Evolutionary conservation across 2,329 filamentous ascomycete genomes (phyloP), one percentile per base, ranked within the genome.

Genomic region (Sphaerulina musiva): DNA sequence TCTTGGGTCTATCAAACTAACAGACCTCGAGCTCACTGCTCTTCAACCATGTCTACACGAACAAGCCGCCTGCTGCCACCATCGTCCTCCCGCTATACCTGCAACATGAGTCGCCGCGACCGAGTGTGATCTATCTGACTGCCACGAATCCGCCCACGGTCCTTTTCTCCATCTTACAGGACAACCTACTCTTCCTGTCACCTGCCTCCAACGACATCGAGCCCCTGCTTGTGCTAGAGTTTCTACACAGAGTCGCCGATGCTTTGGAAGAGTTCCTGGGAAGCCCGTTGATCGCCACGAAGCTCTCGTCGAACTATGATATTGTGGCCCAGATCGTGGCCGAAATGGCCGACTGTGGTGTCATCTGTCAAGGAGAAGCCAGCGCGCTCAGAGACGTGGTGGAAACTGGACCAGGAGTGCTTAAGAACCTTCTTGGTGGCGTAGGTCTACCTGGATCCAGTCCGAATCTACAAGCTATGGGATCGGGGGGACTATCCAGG

Each of bases 311-410:
- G 62, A 90, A 83, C 71, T 97, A 97, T 73, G 89, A 97, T 81
- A 85, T 97, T 29, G 87, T 95, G 34, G 91, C 91, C 14, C 93
- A 98, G 73, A 75, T 98, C 26, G 78, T 97, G 55, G 89, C 85
- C 58, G 93, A 98, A 73, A 95, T 98, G 87, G 96, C 93, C 69
- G 93, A 98, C 76, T 89, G 85, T 40, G 93, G 93, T 12, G 80
- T 84, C n/a, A 80, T 96, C 36, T 87, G 81, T 66, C 95, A 89
- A 53, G 96, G 92, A 1, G 93, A 98, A 70, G 87, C 88, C 8
- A 97, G 98, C 75, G 89, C 91, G 17, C 74, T 98, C 66, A 81
- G 89, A 64, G 93, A 98, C 68, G 78, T 92, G 11, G 89, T 98
- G 11, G 91, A 96, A 69, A 89, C 95, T 12, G 67, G 67, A 6